These are phyloP conservation scores for Fusarium napiforme DNA, from an alignment of 2,329 filamentous ascomycete genomes.

Conservation along the genomic window DNA sequence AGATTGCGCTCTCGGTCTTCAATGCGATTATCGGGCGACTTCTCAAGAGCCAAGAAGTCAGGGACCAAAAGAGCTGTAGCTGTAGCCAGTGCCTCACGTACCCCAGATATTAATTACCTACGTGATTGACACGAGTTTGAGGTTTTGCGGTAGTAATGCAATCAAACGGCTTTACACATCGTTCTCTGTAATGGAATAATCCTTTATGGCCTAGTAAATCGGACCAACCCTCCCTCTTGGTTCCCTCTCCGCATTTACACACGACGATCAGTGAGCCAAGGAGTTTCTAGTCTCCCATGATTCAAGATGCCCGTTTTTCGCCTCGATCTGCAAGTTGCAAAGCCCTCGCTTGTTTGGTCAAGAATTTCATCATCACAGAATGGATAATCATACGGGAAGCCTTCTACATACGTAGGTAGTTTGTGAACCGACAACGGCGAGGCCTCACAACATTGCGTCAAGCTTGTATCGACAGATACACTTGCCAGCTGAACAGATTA, in stretches of 20 bases:
- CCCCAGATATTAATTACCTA: constrained; percentile 15
- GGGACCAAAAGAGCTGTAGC: background rate
- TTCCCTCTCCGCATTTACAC: constrained; percentile 24
- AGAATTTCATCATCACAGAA: constrained; percentile 9
- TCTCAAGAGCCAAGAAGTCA: constrained; percentile 6
- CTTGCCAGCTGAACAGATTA: background rate
- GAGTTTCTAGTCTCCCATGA: constrained; percentile 20
- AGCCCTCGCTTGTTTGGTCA: background rate
- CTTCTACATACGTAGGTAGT: background rate
- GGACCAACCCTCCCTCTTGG: constrained; percentile 11
- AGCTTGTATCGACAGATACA: background rate
- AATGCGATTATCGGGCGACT: background rate
- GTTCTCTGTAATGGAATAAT: constrained; percentile 33
- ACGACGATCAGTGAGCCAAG: constrained; percentile 22
- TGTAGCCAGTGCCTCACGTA: constrained; percentile 31
- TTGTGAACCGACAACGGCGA: constrained; percentile 13
- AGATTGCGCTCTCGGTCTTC: constrained; percentile 1
- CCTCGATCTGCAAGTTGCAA: background rate
- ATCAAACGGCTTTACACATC: constrained; percentile 37
- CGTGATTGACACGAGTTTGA: background rate
- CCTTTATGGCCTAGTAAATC: constrained; percentile 8
- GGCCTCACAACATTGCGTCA: background rate
- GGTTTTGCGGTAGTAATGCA: constrained; percentile 33
- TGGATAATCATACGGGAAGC: background rate
- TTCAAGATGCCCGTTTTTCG: constrained; percentile 15